A percentile compares a stretch with the other conserved stretches of the same genome.
Evolutionary conservation across 2,329 filamentous ascomycete genomes (phyloP).

Genomic region (Hymenoscyphus salicellus): DNA sequence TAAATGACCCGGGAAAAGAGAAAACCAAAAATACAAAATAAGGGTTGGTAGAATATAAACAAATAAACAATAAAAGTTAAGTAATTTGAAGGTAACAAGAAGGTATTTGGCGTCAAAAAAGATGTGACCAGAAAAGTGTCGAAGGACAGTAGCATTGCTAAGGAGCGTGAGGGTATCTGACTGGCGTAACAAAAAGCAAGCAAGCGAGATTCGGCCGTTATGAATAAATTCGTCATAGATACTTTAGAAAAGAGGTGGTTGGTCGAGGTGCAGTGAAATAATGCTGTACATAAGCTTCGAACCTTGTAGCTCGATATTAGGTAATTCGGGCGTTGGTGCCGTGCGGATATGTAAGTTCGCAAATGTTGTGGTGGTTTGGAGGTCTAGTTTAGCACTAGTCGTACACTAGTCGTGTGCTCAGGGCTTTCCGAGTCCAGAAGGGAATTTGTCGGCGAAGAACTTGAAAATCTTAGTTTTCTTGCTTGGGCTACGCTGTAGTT

Average conservation of each 20-base stretch:
- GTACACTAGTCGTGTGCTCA: conserved; percentile 7
- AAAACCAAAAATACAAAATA: conserved; percentile 16
- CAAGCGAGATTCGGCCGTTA: conserved; percentile 6
- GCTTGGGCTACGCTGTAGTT: conserved; percentile 32
- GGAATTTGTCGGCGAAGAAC: conserved; percentile 37
- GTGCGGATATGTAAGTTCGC: conserved; percentile 2
- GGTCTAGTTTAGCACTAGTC: neutral
- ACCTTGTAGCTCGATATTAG: conserved; percentile 1
- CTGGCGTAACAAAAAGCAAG: conserved; percentile 4
- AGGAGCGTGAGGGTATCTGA: conserved; percentile 30
- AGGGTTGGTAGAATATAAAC: conserved; percentile 3
- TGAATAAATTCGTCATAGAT: conserved; percentile 9
- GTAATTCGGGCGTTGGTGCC: conserved; percentile 3
- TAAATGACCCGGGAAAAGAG: neutral
- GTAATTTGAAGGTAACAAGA: conserved; percentile 1
- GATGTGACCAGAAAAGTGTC: neutral
- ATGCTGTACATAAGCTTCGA: conserved; percentile 10
- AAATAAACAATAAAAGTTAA: conserved; percentile 9
- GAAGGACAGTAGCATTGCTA: conserved; percentile 17
- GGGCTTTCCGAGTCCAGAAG: conserved; percentile 30
- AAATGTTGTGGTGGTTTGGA: neutral
- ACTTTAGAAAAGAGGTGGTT: neutral
- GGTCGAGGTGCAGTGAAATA: conserved; percentile 3
- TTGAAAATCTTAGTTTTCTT: conserved; percentile 36
- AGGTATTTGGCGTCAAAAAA: neutral